Evolutionary conservation across 768 basidiomycete species (phyloP), one percentile per base, ranked within the genome.

Genomic region (Amanita rubescens): DNA sequence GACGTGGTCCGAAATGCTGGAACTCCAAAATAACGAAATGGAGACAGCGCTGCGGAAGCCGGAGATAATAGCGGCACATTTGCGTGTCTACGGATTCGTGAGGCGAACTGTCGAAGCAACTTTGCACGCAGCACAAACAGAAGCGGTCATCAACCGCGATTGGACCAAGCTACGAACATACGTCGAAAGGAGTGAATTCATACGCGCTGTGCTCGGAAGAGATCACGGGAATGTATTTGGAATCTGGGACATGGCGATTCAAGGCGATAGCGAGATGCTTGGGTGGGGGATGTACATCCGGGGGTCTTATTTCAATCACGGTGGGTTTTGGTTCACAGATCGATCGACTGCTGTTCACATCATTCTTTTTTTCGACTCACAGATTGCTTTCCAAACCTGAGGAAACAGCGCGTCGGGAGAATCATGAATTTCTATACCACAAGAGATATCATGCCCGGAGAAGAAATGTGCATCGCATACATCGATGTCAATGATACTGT

Each of bases 171-270:
- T 66, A 9, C 56, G 55, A 43, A 54, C 41, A 12, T 78, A 71
- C 48, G 61, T 77, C 3, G 60, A 70, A 19, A 73, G 69, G 9
- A 71, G 73, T 8, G 63, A 65, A n/a, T 69, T 67, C 38, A 71
- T 80, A 30, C 77, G 84, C n/a, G 74, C 70, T 1, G 66, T 83
- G 9, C 67, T 85, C 15, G 74, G 74, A 14, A 75, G 84, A 11
- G 83, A 85, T 55, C 74, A 77, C 20, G 83, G 84, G 19, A 86
- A 86, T 57, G 75, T 80, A 7, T 86, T 87, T 55, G 85, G 84
- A 14, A 75, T 87, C 43, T 86, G 80, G 80, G 82, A 85, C 55
- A 76, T 63, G 67, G 71, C 65, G 27, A 65, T 65, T 52, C 67
- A 68, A 55, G 71, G 70, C 17, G 76, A 76, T 35, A 72, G 71